Base-by-base conservation (phyloP, 306 rosid genomes). In the Neltuma alba region DNA sequence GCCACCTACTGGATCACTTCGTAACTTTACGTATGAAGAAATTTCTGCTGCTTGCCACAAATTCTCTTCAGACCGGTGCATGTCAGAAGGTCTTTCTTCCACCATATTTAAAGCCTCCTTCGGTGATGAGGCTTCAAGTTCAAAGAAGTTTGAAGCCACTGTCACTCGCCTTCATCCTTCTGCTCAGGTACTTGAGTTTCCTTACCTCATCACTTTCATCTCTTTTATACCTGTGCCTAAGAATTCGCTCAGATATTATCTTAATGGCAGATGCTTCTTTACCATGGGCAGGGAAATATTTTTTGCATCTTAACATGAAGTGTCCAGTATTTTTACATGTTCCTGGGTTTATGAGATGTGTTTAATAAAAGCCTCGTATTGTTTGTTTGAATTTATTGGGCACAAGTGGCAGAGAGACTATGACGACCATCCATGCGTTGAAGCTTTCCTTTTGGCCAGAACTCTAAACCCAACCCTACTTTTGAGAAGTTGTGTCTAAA, bases 91-190 rank as follows among this genome's bases (percentile, higher is more conserved):
- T 64, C 91, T 90, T 79, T 96, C 99, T 6, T 90, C 98, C 74
- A 82, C 89, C 72, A 90, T 89, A 28, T 96, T 91, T 70, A 96
- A 86, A 81, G 99, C 97, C 74, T 89, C 98, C 28, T 96, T 96
- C 72, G 97, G 98, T 69, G 99, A 93, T 52, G 98, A 93, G 36
- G 79, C 75, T 74, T 90, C 93, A 55, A 93, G 88, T 72, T 90
- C 90, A 25, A 96, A 93, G 85, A 91, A 85, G 80, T 90, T 89
- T 70, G 99, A 91, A 87, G 99, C 99, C 55, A 96, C 97, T 34
- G 90, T 96, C 75, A 96, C 99, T 16, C 94, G 96, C 30, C 93
- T 93, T 79, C 92, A 84, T 79, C 97, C 93, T 40, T 88, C 97
- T 47, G 70, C 88, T 75, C 99, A 91, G 97, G 99, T 93, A 78